Base-by-base conservation (phyloP, 2,329 filamentous ascomycete genomes). In the Orbilia ellipsospora region DNA sequence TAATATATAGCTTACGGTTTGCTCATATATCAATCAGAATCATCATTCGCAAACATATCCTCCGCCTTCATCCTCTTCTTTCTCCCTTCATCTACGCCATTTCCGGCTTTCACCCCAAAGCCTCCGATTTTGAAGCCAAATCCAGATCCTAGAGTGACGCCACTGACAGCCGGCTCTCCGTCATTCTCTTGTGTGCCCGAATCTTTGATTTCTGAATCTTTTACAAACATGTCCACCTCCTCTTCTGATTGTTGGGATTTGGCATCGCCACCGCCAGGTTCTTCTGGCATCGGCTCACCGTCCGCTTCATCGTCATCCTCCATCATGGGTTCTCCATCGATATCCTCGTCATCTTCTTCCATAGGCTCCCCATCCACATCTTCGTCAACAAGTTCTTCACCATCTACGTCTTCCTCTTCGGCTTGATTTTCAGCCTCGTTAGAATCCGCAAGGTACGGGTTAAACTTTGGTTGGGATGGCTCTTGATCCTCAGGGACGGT, bases 1-100 rank as follows among this genome's bases (percentile, higher is more conserved):
- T 23, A 23, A 23, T 36, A 36, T 36, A 6, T 36, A 10, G 5
- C 31, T 36, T 36, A 36, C 3, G 23, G 6, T 36, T 36, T 36
- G 10, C 5, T 7, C 31, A 36, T 10, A 36, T 45, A 68, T 52
- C 63, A 51, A 51, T 75, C 72, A 44, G 72, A 75, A 48, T 91
- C 91, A 3, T 90, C 91, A 81, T 91, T 90, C 10, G 90, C 92
- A 87, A 95, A 96, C 92, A 95, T 94, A 80, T 95, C 92, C 78
- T 91, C 91, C 3, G 92, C 92, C 78, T 89, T 89, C 82, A 92
- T 90, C 77, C 90, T 87, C 80, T 87, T 90, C 79, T 87, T 85
- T 77, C 84, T 80, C 69, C 80, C 73, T 80, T 79, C 44, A 3
- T 48, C 75, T 81, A 82, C 55, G 79, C 79, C 66, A 45, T 78